phyloP scores from a whole-genome alignment of 768 basidiomycete genomes.

The Lactifluus volemus region DNA sequence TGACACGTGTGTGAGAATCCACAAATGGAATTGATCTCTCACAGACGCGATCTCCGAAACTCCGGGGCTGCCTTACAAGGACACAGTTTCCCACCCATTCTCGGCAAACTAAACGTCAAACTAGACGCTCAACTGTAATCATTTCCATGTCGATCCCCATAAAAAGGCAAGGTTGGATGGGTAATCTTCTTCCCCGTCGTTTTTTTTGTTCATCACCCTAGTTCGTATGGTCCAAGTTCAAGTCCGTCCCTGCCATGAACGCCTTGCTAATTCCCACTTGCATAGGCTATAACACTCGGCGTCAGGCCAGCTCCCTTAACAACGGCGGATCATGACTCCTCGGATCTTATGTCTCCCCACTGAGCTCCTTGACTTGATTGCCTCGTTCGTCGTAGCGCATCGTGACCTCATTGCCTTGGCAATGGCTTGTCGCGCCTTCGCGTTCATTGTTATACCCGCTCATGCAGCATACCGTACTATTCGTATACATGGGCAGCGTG shows the following conservation, averaged over 20 bases:
- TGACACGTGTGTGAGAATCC: background rate
- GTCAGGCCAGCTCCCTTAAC: background rate
- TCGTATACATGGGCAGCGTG: background rate
- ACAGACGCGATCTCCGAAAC: background rate
- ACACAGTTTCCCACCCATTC: no score
- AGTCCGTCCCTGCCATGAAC: no score
- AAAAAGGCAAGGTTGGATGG: background rate
- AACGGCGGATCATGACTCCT: background rate
- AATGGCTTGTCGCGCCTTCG: background rate
- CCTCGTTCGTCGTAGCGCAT: conserved; percentile 5
- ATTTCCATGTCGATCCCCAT: background rate
- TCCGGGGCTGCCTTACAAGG: no score
- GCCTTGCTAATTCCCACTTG: background rate
- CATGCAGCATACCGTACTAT: conserved; percentile 12
- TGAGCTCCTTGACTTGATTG: conserved; percentile 9
- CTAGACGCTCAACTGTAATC: background rate
- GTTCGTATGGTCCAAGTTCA: background rate
- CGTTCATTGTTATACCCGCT: conserved; percentile 3
- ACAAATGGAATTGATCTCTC: background rate
- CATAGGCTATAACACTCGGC: background rate
- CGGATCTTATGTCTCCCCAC: background rate
- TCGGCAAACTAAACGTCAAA: no score
- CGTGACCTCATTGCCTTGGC: conserved; percentile 8
- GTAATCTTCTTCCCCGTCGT: background rate
- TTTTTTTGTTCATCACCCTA: background rate